Percentiles rank a stretch among this genome's conserved stretches.
These are phyloP conservation scores for Aspergillus cejpii DNA, from an alignment of 2,329 filamentous ascomycete species.

Conservation along the genomic window DNA sequence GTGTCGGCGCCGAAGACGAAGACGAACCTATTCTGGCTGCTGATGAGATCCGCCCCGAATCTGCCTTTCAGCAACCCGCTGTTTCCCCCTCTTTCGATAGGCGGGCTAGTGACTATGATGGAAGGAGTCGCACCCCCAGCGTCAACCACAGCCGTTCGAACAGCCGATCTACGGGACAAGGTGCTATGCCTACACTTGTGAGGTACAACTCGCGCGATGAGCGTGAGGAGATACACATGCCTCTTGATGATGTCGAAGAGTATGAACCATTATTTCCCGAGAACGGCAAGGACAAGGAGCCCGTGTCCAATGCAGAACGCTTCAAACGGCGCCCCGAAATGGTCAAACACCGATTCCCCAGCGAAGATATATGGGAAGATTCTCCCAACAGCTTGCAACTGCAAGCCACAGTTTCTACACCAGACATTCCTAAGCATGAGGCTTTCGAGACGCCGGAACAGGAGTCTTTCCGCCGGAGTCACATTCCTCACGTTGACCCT, in stretches of 20 bases:
- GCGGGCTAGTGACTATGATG: constrained; percentile 51
- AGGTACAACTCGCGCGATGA: constrained; percentile 52
- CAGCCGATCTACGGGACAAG: constrained; percentile 60
- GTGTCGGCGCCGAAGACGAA: constrained; percentile 52
- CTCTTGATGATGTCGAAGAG: constrained; percentile 80
- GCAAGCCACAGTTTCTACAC: constrained; percentile 73
- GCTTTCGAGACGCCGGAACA: constrained; percentile 45
- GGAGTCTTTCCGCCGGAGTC: constrained; percentile 40
- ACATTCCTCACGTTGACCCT: constrained; percentile 36
- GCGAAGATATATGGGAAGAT: constrained; percentile 96
- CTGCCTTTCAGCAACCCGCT: constrained; percentile 68
- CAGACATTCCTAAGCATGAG: constrained; percentile 52
- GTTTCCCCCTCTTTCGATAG: constrained; percentile 67
- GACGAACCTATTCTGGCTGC: constrained; percentile 77
- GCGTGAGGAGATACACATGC: constrained; percentile 53
- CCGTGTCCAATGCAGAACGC: constrained; percentile 48
- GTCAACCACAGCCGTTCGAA: constrained; percentile 56
- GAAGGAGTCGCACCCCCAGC: constrained; percentile 48
- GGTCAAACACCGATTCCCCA: constrained; percentile 71
- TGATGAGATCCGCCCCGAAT: constrained; percentile 69
- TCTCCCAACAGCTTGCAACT: constrained; percentile 76
- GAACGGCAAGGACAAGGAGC: constrained; percentile 57
- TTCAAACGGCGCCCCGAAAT: constrained; percentile 49
- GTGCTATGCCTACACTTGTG: constrained; percentile 46
- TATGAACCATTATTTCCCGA: constrained; percentile 91